Evolutionary conservation across 768 basidiomycete genomes (phyloP).

Genomic region (Rhodotorula graminis): DNA sequence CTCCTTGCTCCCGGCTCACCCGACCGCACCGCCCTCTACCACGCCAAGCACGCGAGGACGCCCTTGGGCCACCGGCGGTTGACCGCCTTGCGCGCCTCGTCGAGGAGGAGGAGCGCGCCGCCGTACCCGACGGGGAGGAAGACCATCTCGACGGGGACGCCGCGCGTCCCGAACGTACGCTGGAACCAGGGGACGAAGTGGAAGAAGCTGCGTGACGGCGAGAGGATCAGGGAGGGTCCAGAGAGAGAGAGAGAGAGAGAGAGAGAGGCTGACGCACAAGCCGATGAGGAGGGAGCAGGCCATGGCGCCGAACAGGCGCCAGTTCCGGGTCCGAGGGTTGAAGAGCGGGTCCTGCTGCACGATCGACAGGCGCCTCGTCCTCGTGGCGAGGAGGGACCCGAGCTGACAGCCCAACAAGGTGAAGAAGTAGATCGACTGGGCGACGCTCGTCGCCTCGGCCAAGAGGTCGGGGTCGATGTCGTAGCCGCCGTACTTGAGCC

Average conservation of each 20-base stretch:
- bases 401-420: constrained; percentile 58
- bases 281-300: constrained; percentile 51
- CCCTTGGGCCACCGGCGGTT: constrained; percentile 45
- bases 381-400: constrained; percentile 57
- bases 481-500: constrained; percentile 54
- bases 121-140: constrained; percentile 57
- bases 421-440: constrained; percentile 57
- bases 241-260: no score
- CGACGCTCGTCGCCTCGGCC: constrained; percentile 48
- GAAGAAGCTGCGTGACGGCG: constrained; percentile 44
- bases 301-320: constrained; percentile 54
- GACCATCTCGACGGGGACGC: constrained; percentile 52
- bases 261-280: constrained; percentile 31
- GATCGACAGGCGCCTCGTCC: constrained; percentile 56
- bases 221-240: background rate
- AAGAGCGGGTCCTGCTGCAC: constrained; percentile 56
- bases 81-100: constrained; percentile 47
- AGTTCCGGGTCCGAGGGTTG: constrained; percentile 46
- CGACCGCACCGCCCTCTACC: constrained; percentile 38
- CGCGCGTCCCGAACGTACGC: constrained; percentile 54
- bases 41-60: constrained; percentile 45
- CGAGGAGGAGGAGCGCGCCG: constrained; percentile 42
- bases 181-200: constrained; percentile 47
- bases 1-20: no score
- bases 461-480: constrained; percentile 47